A percentile compares a stretch with the other conserved stretches of the same genome.
Conservation (phyloP, 257 asterid species). For the Ilex asprella region DNA sequence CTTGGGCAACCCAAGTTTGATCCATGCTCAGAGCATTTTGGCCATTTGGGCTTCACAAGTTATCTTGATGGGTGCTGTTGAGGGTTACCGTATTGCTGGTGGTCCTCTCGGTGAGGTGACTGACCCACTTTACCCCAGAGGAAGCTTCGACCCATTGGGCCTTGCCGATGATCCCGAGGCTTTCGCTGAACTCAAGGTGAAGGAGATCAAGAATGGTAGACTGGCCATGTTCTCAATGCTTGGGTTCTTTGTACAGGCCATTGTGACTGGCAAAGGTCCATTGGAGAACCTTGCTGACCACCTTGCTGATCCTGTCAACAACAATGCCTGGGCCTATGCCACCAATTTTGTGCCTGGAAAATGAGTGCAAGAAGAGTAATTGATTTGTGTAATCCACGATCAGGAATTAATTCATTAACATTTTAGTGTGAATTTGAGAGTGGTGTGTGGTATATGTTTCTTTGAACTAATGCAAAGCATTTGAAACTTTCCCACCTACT, state of each 20-base stretch:
- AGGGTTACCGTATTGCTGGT: too few species aligned
- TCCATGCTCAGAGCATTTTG: too few species aligned
- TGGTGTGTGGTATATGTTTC: neutral
- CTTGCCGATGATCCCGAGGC: conserved; percentile 36
- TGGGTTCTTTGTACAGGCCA: too few species aligned
- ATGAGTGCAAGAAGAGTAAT: conserved; percentile 5
- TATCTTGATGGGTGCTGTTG: too few species aligned
- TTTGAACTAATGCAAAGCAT: neutral
- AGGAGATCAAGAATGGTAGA: conserved; percentile 35
- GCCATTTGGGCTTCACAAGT: too few species aligned
- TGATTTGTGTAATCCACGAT: neutral
- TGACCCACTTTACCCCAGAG: too few species aligned
- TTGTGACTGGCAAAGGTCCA: too few species aligned
- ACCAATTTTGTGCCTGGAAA: conserved; percentile 50
- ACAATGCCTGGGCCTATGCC: conserved; percentile 4
- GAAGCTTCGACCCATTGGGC: too few species aligned
- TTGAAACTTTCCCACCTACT: neutral
- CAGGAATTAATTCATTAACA: neutral
- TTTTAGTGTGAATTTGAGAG: neutral
- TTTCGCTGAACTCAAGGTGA: conserved; percentile 30
- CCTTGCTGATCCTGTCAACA: too few species aligned
- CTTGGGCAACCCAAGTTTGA: too few species aligned
- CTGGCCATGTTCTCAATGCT: conserved; percentile 33
- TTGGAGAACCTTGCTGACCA: too few species aligned
- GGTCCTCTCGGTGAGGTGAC: too few species aligned